Percentiles rank a stretch among this genome's conserved stretches.
Conservation (phyloP, 371 early-diverging fungal genomes). For the Rhizopus sp. region DNA sequence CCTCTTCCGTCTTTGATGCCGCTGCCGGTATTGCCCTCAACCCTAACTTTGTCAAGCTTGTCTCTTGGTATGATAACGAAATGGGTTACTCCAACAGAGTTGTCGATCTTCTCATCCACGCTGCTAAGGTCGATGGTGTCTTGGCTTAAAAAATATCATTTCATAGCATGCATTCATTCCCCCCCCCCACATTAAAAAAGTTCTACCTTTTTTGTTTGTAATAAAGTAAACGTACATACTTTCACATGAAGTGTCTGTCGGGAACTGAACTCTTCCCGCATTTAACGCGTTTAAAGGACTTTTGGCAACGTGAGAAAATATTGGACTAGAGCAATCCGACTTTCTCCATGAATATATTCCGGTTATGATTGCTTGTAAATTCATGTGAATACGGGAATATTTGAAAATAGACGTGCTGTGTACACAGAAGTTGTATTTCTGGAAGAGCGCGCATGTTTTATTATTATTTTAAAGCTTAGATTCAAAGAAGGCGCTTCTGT, state of each 20-base stretch:
- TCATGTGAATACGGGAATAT: too few species aligned
- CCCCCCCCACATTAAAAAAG: constrained; percentile 1
- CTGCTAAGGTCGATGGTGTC: constrained; percentile 64
- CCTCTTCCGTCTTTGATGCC: constrained; percentile 96
- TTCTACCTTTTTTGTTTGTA: neutral
- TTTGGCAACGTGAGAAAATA: neutral
- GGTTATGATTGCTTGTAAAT: too few species aligned
- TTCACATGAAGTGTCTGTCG: neutral
- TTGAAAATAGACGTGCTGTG: too few species aligned
- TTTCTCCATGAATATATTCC: neutral
- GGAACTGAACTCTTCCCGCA: neutral
- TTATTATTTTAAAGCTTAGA: constrained; percentile 36
- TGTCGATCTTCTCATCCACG: constrained; percentile 81
- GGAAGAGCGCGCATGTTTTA: too few species aligned
- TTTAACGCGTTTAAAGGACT: neutral
- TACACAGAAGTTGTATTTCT: too few species aligned
- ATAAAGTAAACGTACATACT: constrained; percentile 2
- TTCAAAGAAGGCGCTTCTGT: constrained; percentile 46
- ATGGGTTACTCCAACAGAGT: constrained; percentile 95
- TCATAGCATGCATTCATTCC: neutral
- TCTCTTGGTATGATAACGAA: constrained; percentile 97
- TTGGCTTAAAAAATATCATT: constrained; percentile 5
- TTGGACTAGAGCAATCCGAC: neutral
- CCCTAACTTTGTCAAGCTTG: constrained; percentile 93
- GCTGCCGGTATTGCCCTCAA: constrained; percentile 97